Percentiles rank a stretch among this genome's conserved stretches.
These are phyloP conservation scores for Thuja plicata DNA, from an alignment of 83 land plant genomes.

Conservation along the genomic window DNA sequence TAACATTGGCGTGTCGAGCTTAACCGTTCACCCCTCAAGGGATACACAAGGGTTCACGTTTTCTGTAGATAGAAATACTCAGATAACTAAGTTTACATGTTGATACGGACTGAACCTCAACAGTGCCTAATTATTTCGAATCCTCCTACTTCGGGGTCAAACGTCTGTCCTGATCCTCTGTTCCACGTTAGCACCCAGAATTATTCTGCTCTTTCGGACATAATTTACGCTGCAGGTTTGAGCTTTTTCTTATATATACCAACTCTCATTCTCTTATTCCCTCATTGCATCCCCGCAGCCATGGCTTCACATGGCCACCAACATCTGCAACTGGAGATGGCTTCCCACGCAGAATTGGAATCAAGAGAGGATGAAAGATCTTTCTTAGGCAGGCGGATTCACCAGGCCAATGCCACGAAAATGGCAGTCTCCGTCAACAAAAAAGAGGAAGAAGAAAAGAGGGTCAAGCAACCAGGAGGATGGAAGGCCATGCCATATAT, in stretches of 20 bases:
- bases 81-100: no score
- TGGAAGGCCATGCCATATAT: conserved; percentile 71
- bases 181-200: not conserved
- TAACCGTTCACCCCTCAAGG: no score
- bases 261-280: not conserved
- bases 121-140: no score
- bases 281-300: not conserved
- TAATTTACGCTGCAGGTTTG: not conserved
- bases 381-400: not conserved
- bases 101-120: no score
- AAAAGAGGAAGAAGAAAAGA: not conserved
- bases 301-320: not conserved
- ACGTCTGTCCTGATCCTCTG: no score
- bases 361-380: not conserved
- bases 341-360: not conserved
- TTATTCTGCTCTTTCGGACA: not conserved
- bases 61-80: no score
- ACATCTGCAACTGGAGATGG: conserved; percentile 1
- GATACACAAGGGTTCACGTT: no score
- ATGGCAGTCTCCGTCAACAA: not conserved
- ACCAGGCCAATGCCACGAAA: not conserved
- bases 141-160: no score
- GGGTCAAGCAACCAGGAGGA: conserved; percentile 47
- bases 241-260: no score
- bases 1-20: no score